phyloP scores from a whole-genome alignment of 805 yeast species.

The Suhomyces tanzawaensis region DNA sequence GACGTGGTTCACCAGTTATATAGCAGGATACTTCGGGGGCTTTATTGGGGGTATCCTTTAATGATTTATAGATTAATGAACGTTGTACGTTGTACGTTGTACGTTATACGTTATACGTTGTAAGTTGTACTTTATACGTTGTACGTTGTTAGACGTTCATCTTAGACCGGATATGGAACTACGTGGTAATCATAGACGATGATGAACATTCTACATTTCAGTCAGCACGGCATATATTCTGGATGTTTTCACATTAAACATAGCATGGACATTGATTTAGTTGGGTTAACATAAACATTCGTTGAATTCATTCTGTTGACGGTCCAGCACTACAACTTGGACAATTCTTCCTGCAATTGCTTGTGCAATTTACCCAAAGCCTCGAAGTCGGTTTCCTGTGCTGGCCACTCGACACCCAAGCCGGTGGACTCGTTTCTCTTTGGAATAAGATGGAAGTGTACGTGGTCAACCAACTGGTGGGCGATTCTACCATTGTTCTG shows the following conservation, averaged over 20 bases:
- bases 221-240: too few species aligned
- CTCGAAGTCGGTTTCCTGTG: conserved; percentile 71
- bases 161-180: too few species aligned
- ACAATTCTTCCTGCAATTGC: conserved; percentile 39
- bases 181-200: too few species aligned
- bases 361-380: conserved; percentile 67
- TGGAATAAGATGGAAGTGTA: conserved; percentile 95
- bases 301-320: too few species aligned
- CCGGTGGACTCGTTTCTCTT: conserved; percentile 75
- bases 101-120: too few species aligned
- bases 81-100: too few species aligned
- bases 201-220: too few species aligned
- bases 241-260: too few species aligned
- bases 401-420: conserved; percentile 92
- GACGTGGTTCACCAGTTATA: conserved; percentile 47
- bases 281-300: too few species aligned
- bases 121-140: too few species aligned
- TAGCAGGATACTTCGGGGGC: conserved; percentile 44
- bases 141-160: too few species aligned
- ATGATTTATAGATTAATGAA: not conserved
- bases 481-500: conserved; percentile 96
- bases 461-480: conserved; percentile 94
- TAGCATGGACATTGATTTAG: too few species aligned
- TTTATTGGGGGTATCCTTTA: conserved; percentile 44
- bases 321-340: conserved; percentile 1